Evolutionary conservation across 2,329 filamentous ascomycete species (phyloP).

Genomic region (Elsinoe arachidis): DNA sequence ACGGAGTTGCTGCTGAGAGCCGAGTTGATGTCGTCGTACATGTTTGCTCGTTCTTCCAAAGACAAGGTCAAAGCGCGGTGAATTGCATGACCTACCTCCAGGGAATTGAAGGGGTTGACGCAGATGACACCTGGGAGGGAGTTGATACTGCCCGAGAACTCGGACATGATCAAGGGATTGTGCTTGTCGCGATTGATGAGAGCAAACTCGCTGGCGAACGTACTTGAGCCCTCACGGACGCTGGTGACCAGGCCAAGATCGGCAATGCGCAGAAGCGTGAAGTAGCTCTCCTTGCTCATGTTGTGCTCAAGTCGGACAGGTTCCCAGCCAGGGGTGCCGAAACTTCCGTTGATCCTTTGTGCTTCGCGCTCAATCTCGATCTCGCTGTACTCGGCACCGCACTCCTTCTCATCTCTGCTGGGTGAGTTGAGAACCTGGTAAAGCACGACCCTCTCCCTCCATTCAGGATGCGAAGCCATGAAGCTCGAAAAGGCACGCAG

Average conservation of each 20-base stretch:
- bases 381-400: constrained; percentile 70
- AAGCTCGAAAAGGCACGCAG: constrained; percentile 90
- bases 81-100: constrained; percentile 74
- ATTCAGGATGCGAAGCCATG: constrained; percentile 81
- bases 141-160: constrained; percentile 90
- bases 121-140: constrained; percentile 79
- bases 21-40: constrained; percentile 67
- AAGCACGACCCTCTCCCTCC: constrained; percentile 83
- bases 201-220: constrained; percentile 87
- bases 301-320: constrained; percentile 90
- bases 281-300: constrained; percentile 81
- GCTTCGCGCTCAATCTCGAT: constrained; percentile 87
- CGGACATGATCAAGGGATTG: constrained; percentile 64
- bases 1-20: constrained; percentile 83
- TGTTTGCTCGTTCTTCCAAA: constrained; percentile 52
- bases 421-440: constrained; percentile 78
- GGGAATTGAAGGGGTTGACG: constrained; percentile 93
- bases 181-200: constrained; percentile 80
- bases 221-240: constrained; percentile 96
- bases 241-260: constrained; percentile 93
- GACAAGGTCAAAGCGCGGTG: constrained; percentile 73
- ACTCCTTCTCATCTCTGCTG: constrained; percentile 63
- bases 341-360: constrained; percentile 81
- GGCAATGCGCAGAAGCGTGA: constrained; percentile 79
- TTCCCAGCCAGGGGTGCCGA: constrained; percentile 78